phyloP scores from a whole-genome alignment of 1,284 basidiomycete species.

The Ceratobasidium papillatum region DNA sequence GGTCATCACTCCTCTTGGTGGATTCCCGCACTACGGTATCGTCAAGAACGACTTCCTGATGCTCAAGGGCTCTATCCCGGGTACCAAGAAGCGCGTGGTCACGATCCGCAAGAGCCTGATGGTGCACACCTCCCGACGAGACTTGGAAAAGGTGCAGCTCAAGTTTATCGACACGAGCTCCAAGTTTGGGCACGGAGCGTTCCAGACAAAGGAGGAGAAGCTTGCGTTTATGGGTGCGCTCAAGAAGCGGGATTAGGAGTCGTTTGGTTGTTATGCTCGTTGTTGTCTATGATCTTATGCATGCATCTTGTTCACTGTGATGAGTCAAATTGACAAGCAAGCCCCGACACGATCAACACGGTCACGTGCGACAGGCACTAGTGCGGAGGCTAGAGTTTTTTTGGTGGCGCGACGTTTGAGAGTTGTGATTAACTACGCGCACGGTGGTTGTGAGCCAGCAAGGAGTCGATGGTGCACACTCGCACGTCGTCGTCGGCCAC shows the following conservation, averaged over 20 bases:
- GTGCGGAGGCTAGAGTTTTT: neutral
- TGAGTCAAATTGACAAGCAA: slow-evolving; percentile 23
- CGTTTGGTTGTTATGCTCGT: slow-evolving; percentile 43
- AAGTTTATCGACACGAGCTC: slow-evolving; percentile 99
- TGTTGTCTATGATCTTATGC: slow-evolving; percentile 41
- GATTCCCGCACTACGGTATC: slow-evolving; percentile 98
- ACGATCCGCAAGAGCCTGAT: slow-evolving; percentile 90
- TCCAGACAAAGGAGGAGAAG: slow-evolving; percentile 98
- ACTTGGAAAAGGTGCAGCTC: slow-evolving; percentile 96
- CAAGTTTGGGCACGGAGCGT: slow-evolving; percentile 94
- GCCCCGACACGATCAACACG: slow-evolving; percentile 13
- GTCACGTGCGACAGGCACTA: slow-evolving; percentile 17
- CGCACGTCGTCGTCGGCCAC: slow-evolving; percentile 21
- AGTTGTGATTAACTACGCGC: neutral
- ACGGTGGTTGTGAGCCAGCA: slow-evolving; percentile 3
- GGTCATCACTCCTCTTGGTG: slow-evolving; percentile 97
- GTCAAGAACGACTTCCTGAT: slow-evolving; percentile 99
- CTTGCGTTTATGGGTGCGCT: slow-evolving; percentile 91
- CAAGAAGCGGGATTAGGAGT: slow-evolving; percentile 73
- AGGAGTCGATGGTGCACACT: neutral
- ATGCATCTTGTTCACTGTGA: slow-evolving; percentile 11
- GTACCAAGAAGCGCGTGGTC: slow-evolving; percentile 97
- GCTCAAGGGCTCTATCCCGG: slow-evolving; percentile 93
- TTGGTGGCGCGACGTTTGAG: neutral
- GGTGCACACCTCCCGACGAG: slow-evolving; percentile 86